Conservation (phyloP, 768 basidiomycete genomes). For the Panaeolus papilionaceus region DNA sequence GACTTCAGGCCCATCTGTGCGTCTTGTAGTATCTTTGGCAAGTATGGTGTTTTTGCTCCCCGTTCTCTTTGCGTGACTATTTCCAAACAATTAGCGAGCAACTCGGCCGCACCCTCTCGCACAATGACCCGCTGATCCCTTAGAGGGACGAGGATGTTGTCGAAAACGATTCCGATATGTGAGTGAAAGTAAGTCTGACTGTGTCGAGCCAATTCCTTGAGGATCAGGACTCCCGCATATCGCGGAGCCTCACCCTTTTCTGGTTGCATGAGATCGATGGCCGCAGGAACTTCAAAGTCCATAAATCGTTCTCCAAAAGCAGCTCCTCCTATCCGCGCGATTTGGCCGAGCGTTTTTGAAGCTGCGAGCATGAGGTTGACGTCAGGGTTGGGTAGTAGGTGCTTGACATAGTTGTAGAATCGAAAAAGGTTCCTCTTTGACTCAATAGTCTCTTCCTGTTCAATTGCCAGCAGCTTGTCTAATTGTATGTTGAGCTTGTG, state of each 20-base stretch:
- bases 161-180: slow-evolving; percentile 87
- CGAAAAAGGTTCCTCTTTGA: slow-evolving; percentile 83
- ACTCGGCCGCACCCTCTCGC: slow-evolving; percentile 90
- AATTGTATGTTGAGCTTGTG: neutral
- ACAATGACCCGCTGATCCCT: slow-evolving; percentile 91
- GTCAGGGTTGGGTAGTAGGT: slow-evolving; percentile 89
- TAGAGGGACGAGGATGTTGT: slow-evolving; percentile 90
- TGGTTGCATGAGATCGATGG: slow-evolving; percentile 79
- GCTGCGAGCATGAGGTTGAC: slow-evolving; percentile 94
- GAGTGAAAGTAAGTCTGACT: slow-evolving; percentile 88
- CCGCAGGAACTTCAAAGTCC: slow-evolving; percentile 86
- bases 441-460: slow-evolving; percentile 82
- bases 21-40: slow-evolving; percentile 86
- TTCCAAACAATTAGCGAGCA: slow-evolving; percentile 91
- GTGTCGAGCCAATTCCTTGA: slow-evolving; percentile 92
- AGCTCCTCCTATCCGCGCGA: slow-evolving; percentile 82
- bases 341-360: slow-evolving; percentile 90
- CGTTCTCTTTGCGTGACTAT: slow-evolving; percentile 82
- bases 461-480: slow-evolving; percentile 80
- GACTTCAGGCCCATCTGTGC: slow-evolving; percentile 84
- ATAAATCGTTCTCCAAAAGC: slow-evolving; percentile 90
- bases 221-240: slow-evolving; percentile 92
- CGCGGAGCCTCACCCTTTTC: slow-evolving; percentile 85
- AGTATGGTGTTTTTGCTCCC: slow-evolving; percentile 66
- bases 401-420: slow-evolving; percentile 92